Evolutionary conservation across 129 eudicot genomes (phyloP).

Genomic region (Flaveria linearis): DNA sequence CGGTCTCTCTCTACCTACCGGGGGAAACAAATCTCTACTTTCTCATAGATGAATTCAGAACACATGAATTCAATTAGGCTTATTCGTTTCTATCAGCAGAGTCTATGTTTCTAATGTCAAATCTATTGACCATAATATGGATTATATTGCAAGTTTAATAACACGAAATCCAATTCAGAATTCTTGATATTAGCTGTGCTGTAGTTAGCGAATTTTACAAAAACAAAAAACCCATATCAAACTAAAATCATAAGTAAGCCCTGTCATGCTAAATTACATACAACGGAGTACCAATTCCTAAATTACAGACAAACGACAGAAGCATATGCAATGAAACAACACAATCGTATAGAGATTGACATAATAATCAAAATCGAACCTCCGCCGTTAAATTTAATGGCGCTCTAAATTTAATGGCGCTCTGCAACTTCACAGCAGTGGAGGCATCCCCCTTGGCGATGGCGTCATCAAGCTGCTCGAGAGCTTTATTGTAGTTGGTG

Average conservation of each 20-base stretch:
- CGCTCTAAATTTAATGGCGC: too few species aligned
- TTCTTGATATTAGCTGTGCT: neutral
- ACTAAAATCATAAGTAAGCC: neutral
- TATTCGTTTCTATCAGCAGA: too few species aligned
- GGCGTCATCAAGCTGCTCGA: slow-evolving; percentile 87
- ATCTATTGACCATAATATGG: neutral
- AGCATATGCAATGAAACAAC: neutral
- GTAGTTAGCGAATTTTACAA: neutral
- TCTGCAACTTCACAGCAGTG: slow-evolving; percentile 70
- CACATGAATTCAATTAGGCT: neutral
- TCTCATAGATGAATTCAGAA: neutral
- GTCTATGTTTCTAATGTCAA: neutral
- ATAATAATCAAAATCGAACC: slow-evolving; percentile 37
- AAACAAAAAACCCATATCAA: neutral
- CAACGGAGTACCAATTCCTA: neutral
- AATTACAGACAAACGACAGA: slow-evolving; percentile 1
- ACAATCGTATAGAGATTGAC: neutral
- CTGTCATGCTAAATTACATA: neutral
- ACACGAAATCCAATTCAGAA: neutral
- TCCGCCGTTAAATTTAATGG: slow-evolving; percentile 98
- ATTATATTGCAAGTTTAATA: neutral
- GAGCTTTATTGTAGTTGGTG: slow-evolving; percentile 91
- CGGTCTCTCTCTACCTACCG: too few species aligned
- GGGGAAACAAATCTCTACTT: neutral
- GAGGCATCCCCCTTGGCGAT: slow-evolving; percentile 67